Percentiles rank a stretch among this genome's conserved stretches.
Evolutionary conservation across 495 filamentous ascomycete species (phyloP).

Genomic region (Pyrenula massariospora): DNA sequence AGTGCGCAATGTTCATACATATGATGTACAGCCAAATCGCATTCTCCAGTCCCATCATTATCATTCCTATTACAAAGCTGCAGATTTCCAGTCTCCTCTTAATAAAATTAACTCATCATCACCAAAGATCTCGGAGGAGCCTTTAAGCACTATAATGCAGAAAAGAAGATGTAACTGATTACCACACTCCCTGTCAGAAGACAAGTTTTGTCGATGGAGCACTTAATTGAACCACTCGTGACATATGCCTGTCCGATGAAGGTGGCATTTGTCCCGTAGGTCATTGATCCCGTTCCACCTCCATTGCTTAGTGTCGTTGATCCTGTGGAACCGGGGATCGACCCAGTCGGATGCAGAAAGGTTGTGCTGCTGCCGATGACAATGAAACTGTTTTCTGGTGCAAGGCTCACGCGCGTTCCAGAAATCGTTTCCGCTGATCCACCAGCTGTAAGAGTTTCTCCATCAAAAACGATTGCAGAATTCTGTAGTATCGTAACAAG

Average conservation of each 20-base stretch:
- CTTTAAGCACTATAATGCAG: too few relatives aligned
- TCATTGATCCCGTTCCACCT: not conserved
- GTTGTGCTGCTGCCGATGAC: not conserved
- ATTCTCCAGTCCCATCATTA: too few relatives aligned
- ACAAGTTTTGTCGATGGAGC: not conserved
- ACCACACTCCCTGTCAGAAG: not conserved
- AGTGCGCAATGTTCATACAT: too few relatives aligned
- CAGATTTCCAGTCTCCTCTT: too few relatives aligned
- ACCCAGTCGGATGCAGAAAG: not conserved
- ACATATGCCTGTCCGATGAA: not conserved
- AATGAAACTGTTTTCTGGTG: not conserved
- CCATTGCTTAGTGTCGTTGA: not conserved
- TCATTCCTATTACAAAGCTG: too few relatives aligned
- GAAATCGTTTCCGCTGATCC: not conserved
- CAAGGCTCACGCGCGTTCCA: not conserved
- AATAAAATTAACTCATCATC: too few relatives aligned
- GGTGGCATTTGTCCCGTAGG: not conserved
- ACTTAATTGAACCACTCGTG: not conserved
- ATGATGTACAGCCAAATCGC: too few relatives aligned
- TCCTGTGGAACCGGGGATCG: not conserved
- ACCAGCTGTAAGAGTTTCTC: not conserved
- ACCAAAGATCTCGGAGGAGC: too few relatives aligned
- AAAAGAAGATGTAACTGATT: not conserved
- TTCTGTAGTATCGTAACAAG: not conserved
- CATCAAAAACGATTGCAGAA: not conserved